These are phyloP conservation scores for Wickerhamiella azymoides DNA, from an alignment of 805 yeast species.

Conservation along the genomic window DNA sequence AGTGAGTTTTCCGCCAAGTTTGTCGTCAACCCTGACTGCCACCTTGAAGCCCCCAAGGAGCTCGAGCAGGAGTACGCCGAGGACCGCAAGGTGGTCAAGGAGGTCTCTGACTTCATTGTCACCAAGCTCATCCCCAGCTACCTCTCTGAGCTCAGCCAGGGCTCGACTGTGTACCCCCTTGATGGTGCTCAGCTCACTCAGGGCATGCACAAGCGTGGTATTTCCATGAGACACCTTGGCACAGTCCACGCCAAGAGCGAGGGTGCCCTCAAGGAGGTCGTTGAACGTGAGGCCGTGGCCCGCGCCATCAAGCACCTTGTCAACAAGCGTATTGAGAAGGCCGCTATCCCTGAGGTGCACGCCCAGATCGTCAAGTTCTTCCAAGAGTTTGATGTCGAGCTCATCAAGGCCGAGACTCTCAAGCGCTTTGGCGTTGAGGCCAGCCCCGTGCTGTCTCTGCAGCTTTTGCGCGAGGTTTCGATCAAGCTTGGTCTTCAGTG, in stretches of 20 bases:
- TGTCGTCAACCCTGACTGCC: conserved; percentile 70
- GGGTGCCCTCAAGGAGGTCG: conserved; percentile 32
- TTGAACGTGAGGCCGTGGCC: conserved; percentile 58
- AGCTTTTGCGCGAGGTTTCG: conserved; percentile 58
- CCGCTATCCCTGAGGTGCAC: conserved; percentile 46
- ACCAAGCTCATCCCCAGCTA: conserved; percentile 48
- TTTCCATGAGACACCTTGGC: conserved; percentile 82
- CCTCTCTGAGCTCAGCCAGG: conserved; percentile 39
- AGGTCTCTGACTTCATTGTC: conserved; percentile 50
- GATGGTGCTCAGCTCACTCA: conserved; percentile 67
- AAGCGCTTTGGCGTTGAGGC: conserved; percentile 43
- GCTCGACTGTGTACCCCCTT: conserved; percentile 43
- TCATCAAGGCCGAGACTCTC: conserved; percentile 38
- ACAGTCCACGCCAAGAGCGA: conserved; percentile 31
- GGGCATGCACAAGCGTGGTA: conserved; percentile 64
- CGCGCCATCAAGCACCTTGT: conserved; percentile 68
- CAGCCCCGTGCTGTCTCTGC: conserved; percentile 32
- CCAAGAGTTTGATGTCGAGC: conserved; percentile 37
- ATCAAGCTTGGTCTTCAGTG: conserved; percentile 79
- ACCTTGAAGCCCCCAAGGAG: conserved; percentile 30
- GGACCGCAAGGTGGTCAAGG: conserved; percentile 56
- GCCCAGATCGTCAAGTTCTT: conserved; percentile 54
- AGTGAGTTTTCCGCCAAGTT: conserved; percentile 40
- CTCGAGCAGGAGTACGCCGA: conserved; percentile 27
- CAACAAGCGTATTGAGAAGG: conserved; percentile 31